These are phyloP conservation scores for Talaromyces liani DNA, from an alignment of 495 filamentous ascomycete species.

Conservation along the genomic window DNA sequence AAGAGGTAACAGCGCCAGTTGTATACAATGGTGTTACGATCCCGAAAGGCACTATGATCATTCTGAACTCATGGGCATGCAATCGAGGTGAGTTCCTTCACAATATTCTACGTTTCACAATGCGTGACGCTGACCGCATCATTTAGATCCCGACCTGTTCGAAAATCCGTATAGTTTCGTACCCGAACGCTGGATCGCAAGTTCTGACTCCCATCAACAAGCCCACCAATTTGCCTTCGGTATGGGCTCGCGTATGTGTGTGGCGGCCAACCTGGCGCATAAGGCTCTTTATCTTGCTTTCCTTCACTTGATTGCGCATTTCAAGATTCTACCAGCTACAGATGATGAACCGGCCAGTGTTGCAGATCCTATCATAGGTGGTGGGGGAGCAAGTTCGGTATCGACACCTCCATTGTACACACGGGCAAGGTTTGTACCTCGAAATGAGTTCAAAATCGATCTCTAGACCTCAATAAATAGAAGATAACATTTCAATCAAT, in stretches of 20 bases:
- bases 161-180: slow-evolving; percentile 8
- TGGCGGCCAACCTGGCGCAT: slow-evolving; percentile 1
- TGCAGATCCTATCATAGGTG: not conserved
- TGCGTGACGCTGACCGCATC: no score
- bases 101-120: no score
- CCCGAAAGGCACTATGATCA: slow-evolving; percentile 2
- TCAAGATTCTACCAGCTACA: not conserved
- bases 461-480: not conserved
- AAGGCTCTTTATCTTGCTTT: slow-evolving; percentile 4
- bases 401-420: not conserved
- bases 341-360: not conserved
- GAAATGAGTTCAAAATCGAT: slow-evolving; percentile 8
- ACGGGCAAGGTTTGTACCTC: not conserved
- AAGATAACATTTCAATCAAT: not conserved
- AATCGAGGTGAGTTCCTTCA: not conserved
- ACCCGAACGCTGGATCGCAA: slow-evolving; percentile 1
- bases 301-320: slow-evolving; percentile 4
- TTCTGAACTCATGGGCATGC: slow-evolving; percentile 6
- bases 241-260: slow-evolving; percentile 6
- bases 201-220: not conserved
- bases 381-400: no score
- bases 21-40: slow-evolving; percentile 1
- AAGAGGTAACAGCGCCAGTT: slow-evolving; percentile 3
- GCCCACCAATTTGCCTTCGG: slow-evolving; percentile 5
- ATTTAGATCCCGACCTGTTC: not conserved